Conservation (phyloP, 78 protist genomes). For the Dictyostelium purpureum region DNA sequence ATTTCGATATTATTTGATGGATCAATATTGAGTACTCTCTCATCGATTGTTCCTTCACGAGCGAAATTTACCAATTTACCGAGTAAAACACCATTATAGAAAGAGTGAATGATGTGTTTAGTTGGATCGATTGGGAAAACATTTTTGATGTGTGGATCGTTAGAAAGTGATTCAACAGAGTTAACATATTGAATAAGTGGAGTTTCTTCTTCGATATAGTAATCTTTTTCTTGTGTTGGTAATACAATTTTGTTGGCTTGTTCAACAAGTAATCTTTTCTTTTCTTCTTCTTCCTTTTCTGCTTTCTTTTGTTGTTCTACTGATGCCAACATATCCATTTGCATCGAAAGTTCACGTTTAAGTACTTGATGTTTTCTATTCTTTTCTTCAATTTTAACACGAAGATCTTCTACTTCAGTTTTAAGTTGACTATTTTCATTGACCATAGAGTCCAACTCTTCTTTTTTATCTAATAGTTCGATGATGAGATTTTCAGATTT, state of each 20-base stretch:
- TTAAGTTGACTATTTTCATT: slow-evolving; percentile 7
- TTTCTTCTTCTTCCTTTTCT: background rate
- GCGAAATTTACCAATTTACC: slow-evolving; percentile 84
- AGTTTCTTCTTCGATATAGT: slow-evolving; percentile 9
- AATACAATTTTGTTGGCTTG: background rate
- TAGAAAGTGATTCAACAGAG: background rate
- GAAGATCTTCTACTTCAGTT: background rate
- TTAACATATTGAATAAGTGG: slow-evolving; percentile 49
- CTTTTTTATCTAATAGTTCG: background rate
- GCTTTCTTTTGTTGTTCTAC: background rate
- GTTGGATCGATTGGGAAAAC: slow-evolving; percentile 53
- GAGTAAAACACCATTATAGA: slow-evolving; percentile 84
- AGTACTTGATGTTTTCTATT: slow-evolving; percentile 3
- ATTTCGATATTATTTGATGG: slow-evolving; percentile 38
- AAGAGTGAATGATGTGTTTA: slow-evolving; percentile 19
- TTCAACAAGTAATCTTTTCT: background rate
- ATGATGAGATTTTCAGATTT: background rate
- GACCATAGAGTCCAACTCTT: background rate
- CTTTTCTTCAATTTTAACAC: background rate
- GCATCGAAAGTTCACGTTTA: slow-evolving; percentile 36
- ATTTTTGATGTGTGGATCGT: slow-evolving; percentile 8
- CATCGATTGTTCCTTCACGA: slow-evolving; percentile 80
- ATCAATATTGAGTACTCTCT: slow-evolving; percentile 57
- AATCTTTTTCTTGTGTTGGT: slow-evolving; percentile 15
- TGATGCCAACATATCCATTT: background rate